Evolutionary conservation across 2,329 filamentous ascomycete species (phyloP).

Genomic region (Exutisphaerella laricina): DNA sequence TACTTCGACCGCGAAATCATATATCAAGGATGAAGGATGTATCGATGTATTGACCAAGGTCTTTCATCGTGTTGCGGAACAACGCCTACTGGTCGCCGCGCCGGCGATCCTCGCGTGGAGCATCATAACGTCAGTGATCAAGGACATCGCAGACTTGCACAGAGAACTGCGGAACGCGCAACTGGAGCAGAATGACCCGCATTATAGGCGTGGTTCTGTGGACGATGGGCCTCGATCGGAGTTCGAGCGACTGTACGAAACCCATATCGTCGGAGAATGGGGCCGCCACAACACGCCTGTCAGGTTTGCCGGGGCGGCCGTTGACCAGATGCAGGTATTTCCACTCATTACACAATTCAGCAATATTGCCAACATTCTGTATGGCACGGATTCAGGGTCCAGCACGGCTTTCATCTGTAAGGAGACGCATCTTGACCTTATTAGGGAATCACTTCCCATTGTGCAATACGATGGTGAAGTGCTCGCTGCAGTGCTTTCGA

Average conservation of each 20-base stretch:
- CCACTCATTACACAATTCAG: conserved; percentile 44
- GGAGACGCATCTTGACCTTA: conserved; percentile 60
- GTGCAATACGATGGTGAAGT: conserved; percentile 70
- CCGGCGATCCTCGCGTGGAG: conserved; percentile 79
- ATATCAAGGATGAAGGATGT: conserved; percentile 63
- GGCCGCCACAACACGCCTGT: conserved; percentile 22
- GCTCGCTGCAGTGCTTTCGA: conserved; percentile 58
- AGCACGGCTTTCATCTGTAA: conserved; percentile 60
- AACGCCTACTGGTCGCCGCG: conserved; percentile 57
- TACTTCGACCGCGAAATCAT: conserved; percentile 35
- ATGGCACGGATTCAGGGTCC: conserved; percentile 44
- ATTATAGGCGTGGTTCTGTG: conserved; percentile 12
- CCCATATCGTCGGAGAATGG: conserved; percentile 29
- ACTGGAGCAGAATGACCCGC: conserved; percentile 31
- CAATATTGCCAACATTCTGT: conserved; percentile 42
- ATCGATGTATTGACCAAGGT: conserved; percentile 68
- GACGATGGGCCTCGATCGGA: conserved; percentile 13
- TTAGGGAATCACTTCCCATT: conserved; percentile 61
- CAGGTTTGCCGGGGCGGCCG: conserved; percentile 41
- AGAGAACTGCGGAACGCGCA: conserved; percentile 14
- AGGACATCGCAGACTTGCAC: conserved; percentile 35
- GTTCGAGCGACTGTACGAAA: conserved; percentile 29
- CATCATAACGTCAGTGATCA: conserved; percentile 65
- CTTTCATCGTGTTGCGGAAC: conserved; percentile 56
- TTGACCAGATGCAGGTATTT: conserved; percentile 46